Base-by-base conservation (phyloP, 352 stramenopile species). In the Phytophthora parvispora region DNA sequence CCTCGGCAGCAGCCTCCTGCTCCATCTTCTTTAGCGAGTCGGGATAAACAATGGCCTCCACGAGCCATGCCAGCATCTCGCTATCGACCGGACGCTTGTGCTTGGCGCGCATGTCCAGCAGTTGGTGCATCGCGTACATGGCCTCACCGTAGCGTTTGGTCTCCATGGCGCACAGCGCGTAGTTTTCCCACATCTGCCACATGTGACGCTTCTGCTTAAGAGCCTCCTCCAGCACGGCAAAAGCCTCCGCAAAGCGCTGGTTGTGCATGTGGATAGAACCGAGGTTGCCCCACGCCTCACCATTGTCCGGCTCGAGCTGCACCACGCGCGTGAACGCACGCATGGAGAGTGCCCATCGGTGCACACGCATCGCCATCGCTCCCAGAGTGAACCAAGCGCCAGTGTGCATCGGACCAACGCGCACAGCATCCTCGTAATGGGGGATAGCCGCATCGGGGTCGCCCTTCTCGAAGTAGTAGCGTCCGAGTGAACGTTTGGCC, bases 231-330 rank as follows among this genome's bases (percentile, higher is more conserved):
- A 98, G 80, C 49, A 97, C 91, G 4, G 86, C 81, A 38, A 96
- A 92, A 10, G 92, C 93, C 66, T 94, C 83, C 9, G 74, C 64
- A 56, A 90, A 97, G 28, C 91, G 81, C 22, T 86, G 78, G 43
- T 92, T 85, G 43, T 78, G 84, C 68, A 99, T 83, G 72, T 99
- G 94, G 45, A 99, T 92, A 45, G 96, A 98, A 47, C 95, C 96
- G 24, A 99, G 83, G 80, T 99, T 99, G 38, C 95, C 95, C 95
- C 93, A 99, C 1, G 95, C 94, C 69, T 99, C 97, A 25, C 88
- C 92, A 64, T 98, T 94, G 59, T 98, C 95, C 7, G 97, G 96
- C 60, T 98, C 92, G 58, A 98, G 90, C 72, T 98, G 92, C 24
- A 98, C 96, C 22, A 98, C 95, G 42, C 96, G 90, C 50, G 92